These are phyloP conservation scores for Marchantia paleacea DNA, from an alignment of 225 moss, liverwort and hornwort genomes.

Conservation along the genomic window DNA sequence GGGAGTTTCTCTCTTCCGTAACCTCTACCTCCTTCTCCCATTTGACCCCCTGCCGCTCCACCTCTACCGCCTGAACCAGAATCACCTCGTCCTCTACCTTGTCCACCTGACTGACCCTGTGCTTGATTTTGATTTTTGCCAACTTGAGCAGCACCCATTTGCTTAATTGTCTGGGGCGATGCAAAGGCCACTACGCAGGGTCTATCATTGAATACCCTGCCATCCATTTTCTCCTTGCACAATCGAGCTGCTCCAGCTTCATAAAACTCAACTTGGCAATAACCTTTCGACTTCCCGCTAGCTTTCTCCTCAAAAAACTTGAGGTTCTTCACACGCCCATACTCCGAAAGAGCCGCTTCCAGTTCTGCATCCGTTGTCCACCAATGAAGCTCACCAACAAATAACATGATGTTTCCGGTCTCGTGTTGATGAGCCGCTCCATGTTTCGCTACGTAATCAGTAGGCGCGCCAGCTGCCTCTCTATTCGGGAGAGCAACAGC, in stretches of 20 bases:
- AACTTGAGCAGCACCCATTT: conserved; percentile 96
- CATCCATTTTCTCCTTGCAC: conserved; percentile 99
- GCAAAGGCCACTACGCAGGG: conserved; percentile 93
- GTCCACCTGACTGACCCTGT: conserved; percentile 45
- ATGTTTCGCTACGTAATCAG: conserved; percentile 65
- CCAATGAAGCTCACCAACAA: conserved; percentile 98
- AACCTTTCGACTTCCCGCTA: conserved; percentile 95
- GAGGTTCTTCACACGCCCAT: conserved; percentile 85
- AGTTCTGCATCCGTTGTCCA: conserved; percentile 99
- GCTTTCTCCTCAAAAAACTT: conserved; percentile 99
- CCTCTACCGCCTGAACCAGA: conserved; percentile 59
- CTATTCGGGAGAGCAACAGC: conserved; percentile 15
- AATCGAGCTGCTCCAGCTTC: conserved; percentile 73
- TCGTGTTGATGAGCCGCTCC: conserved; percentile 59
- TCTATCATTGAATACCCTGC: conserved; percentile 75
- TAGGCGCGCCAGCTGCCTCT: conserved; percentile 31
- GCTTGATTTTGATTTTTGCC: conserved; percentile 83
- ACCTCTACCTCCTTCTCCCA: conserved; percentile 65
- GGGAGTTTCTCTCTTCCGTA: conserved; percentile 58
- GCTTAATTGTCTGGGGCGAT: conserved; percentile 93
- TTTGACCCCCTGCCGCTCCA: conserved; percentile 44
- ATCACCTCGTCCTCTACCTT: conserved; percentile 49
- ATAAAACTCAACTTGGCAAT: conserved; percentile 97
- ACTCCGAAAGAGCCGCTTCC: conserved; percentile 85
- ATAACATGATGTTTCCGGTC: conserved; percentile 84